phyloP scores from a whole-genome alignment of 163 green algal species.

The Botryococcus braunii region DNA sequence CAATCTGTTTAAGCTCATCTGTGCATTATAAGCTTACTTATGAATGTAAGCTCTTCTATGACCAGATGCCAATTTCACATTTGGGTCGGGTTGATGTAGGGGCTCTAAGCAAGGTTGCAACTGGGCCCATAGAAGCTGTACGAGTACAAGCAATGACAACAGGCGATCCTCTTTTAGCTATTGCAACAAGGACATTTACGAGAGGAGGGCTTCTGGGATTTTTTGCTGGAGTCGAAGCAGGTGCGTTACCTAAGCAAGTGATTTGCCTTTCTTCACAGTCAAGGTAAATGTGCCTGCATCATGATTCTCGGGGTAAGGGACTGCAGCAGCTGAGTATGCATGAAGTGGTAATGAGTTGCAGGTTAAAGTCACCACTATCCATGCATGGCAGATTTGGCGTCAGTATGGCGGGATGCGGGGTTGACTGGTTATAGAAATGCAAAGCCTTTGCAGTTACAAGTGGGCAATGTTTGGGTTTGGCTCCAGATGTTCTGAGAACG shows the following conservation, averaged over 20 bases:
- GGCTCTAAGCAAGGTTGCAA: conserved; percentile 29
- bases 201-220: conserved; percentile 14
- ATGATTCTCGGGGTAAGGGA: background rate
- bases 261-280: background rate
- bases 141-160: conserved; percentile 32
- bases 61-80: too few relatives aligned
- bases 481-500: conserved; percentile 35
- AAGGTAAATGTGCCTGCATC: background rate
- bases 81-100: conserved; percentile 23
- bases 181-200: background rate
- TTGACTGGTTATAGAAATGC: too few relatives aligned
- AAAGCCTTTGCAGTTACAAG: too few relatives aligned
- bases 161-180: background rate
- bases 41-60: too few relatives aligned
- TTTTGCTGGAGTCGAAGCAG: conserved; percentile 25
- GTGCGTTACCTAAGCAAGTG: background rate
- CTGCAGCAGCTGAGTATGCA: background rate
- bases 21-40: too few relatives aligned
- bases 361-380: too few relatives aligned
- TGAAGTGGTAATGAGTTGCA: background rate
- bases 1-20: too few relatives aligned
- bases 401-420: too few relatives aligned
- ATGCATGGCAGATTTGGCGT: too few relatives aligned
- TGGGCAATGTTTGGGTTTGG: background rate
- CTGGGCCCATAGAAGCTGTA: conserved; percentile 31